Evolutionary conservation across 768 basidiomycete genomes (phyloP), one percentile per base, ranked within the genome.

Genomic region (Trametes maxima): DNA sequence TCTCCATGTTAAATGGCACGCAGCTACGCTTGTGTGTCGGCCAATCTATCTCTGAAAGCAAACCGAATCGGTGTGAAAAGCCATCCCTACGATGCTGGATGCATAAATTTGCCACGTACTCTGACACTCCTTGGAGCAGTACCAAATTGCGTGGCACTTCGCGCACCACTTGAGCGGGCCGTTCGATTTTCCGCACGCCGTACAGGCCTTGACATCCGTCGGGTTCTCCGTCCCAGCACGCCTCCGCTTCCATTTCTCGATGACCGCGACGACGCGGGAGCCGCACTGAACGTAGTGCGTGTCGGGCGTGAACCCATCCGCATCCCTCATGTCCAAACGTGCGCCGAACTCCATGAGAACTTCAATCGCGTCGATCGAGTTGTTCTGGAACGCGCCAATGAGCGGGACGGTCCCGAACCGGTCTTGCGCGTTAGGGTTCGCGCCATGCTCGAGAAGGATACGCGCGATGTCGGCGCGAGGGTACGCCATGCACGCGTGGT

Each of bases 91-190:
- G 3, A 24, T 13, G 5, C 10, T 19, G 50, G 4, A 28, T n/a
- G 36, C 14, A 13, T 22, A 33, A 16, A 10, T n/a, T 2, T 0
- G 25, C 3, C 11, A 47, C 81, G 2, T 65, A 83, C 85, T 72
- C 70, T 86, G 86, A 60, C 86, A 85, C 36, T 78, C 79, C 1
- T 70, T 64, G 4, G 83, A 84, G 56, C 85, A 87, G 63, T 87
- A 87, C 21, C 79, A 71, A 4, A 73, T 76, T 0, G 80, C 66
- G 17, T 75, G 76, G 52, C 85, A 86, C 36, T 73, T 71, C 2
- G 70, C 62, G 53, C 85, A 85, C 49, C 70, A 72, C 66, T 74
- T 81, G 59, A 85, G 59, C 16, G 71, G 60, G 21, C 39, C 70
- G n/a, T 63, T 69, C 44, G 68, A 67, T 24, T 66, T 65, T 53